These are phyloP conservation scores for Diaporthe destruens DNA, from an alignment of 2,329 filamentous ascomycete genomes.

Conservation along the genomic window DNA sequence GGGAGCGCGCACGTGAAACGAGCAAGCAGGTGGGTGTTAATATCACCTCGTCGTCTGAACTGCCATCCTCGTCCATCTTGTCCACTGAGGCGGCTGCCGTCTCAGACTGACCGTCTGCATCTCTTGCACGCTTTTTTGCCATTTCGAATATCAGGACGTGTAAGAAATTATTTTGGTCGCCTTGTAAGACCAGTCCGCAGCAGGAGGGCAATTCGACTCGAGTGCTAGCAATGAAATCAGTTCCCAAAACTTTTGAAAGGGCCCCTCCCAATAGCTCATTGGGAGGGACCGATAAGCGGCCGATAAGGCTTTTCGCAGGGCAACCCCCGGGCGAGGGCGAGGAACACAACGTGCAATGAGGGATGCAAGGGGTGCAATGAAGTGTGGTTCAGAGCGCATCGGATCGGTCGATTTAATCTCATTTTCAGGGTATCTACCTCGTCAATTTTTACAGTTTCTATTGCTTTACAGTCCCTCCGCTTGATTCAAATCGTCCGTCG, in stretches of 20 bases:
- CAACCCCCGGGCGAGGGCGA: background rate
- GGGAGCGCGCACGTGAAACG: conserved; percentile 27
- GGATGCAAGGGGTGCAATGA: background rate
- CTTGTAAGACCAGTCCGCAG: background rate
- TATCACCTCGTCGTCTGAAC: conserved; percentile 66
- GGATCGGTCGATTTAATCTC: conserved; percentile 15
- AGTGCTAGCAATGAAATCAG: background rate
- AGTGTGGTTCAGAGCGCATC: background rate
- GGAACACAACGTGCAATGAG: background rate
- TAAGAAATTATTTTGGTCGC: background rate
- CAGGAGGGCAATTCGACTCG: no score
- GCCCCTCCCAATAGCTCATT: conserved; percentile 39
- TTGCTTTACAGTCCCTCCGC: conserved; percentile 24
- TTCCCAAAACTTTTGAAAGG: conserved; percentile 36
- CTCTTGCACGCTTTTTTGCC: conserved; percentile 55
- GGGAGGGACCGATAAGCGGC: conserved; percentile 32
- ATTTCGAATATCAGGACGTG: conserved; percentile 43
- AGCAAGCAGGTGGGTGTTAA: conserved; percentile 32
- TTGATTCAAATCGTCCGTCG: background rate
- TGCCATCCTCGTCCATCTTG: conserved; percentile 58
- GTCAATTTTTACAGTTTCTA: conserved; percentile 37
- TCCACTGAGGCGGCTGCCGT: conserved; percentile 47
- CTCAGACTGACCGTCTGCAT: conserved; percentile 48
- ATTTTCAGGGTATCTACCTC: conserved; percentile 35
- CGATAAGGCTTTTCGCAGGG: conserved; percentile 25